Percentiles rank a stretch among this genome's conserved stretches.
Evolutionary conservation across 78 protist species (phyloP).

Genomic region (Chrysochromulina parva): DNA sequence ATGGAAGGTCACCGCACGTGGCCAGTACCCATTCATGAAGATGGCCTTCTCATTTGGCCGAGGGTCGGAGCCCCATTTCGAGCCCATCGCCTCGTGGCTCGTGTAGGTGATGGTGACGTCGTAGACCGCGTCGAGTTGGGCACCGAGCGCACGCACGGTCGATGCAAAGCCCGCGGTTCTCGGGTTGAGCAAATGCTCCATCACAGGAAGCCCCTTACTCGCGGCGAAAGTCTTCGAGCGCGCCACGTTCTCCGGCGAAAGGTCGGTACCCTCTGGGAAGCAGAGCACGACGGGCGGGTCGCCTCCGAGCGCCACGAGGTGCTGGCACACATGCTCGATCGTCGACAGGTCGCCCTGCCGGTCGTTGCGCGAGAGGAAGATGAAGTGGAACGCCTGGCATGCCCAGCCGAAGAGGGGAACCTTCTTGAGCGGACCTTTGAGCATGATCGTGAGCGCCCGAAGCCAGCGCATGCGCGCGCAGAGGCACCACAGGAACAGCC

Average conservation of each 20-base stretch:
- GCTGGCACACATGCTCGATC: neutral
- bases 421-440: neutral
- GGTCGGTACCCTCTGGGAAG: constrained; percentile 23
- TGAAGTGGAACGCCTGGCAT: constrained; percentile 17
- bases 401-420: constrained; percentile 20
- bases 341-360: neutral
- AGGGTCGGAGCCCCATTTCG: neutral
- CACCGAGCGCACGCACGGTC: neutral
- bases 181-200: neutral
- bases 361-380: constrained; percentile 3
- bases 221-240: neutral
- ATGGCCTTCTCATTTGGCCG: neutral
- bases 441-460: neutral
- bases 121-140: neutral
- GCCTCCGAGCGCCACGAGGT: neutral
- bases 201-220: neutral
- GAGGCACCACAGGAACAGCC: constrained; percentile 3
- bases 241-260: neutral
- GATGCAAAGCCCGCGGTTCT: neutral
- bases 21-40: neutral
- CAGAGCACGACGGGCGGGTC: neutral
- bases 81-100: neutral
- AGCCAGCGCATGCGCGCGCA: neutral
- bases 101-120: neutral
- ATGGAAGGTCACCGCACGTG: neutral